These are phyloP conservation scores for Peterozyma toletana DNA, from an alignment of 805 yeast genomes.

Conservation along the genomic window DNA sequence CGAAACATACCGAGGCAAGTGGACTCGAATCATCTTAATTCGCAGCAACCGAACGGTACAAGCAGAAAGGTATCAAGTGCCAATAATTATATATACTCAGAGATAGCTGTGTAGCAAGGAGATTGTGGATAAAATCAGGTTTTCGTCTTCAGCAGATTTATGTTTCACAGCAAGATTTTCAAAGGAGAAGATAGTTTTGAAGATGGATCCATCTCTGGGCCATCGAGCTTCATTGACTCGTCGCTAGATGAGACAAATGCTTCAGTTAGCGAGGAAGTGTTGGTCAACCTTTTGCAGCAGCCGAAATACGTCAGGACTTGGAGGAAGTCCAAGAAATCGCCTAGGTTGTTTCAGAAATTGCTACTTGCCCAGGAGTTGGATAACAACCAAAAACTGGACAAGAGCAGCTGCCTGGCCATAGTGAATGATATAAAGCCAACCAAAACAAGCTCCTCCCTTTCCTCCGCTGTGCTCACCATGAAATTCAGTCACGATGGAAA, in stretches of 20 bases:
- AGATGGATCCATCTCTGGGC: too few species aligned
- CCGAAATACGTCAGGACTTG: constrained; percentile 51
- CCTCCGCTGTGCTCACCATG: constrained; percentile 59
- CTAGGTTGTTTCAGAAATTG: constrained; percentile 39
- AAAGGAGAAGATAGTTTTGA: too few species aligned
- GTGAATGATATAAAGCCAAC: not conserved
- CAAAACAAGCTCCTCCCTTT: constrained; percentile 7
- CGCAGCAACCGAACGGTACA: too few species aligned
- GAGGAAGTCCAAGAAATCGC: constrained; percentile 38
- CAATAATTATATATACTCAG: too few species aligned
- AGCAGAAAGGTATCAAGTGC: too few species aligned
- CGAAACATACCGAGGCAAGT: too few species aligned
- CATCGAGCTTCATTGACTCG: too few species aligned
- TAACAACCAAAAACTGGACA: constrained; percentile 7
- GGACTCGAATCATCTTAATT: too few species aligned
- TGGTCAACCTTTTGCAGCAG: constrained; percentile 32
- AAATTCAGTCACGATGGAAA: constrained; percentile 76
- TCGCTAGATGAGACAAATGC: not conserved
- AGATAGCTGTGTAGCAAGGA: too few species aligned
- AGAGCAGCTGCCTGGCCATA: constrained; percentile 6
- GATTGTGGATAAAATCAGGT: too few species aligned
- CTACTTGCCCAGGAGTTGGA: constrained; percentile 62
- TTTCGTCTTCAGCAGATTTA: too few species aligned
- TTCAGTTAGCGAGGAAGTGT: constrained; percentile 25
- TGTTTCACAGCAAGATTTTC: too few species aligned